Evolutionary conservation across 2,329 filamentous ascomycete species (phyloP).

Genomic region (Paecilomyces fulvus): DNA sequence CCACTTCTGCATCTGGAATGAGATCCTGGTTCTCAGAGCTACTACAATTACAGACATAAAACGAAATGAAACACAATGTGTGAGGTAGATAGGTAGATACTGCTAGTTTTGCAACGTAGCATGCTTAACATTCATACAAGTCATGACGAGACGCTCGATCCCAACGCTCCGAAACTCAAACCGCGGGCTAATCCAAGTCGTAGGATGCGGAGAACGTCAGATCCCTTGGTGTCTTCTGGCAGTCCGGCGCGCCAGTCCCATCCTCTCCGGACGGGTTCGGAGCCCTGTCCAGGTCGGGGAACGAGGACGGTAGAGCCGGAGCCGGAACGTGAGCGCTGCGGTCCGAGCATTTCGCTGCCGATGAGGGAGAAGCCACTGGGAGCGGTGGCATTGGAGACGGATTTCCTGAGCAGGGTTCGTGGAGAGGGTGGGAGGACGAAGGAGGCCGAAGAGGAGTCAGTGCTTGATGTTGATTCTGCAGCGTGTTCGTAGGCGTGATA

Average conservation of each 20-base stretch:
- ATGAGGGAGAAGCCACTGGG: slow-evolving; percentile 60
- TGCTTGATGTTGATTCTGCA: slow-evolving; percentile 1
- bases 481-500: slow-evolving; percentile 48
- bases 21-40: background rate
- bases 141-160: slow-evolving; percentile 6
- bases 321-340: slow-evolving; percentile 25
- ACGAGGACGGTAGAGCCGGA: slow-evolving; percentile 42
- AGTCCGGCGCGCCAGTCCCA: slow-evolving; percentile 66
- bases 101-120: background rate
- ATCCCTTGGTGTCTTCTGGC: slow-evolving; percentile 49
- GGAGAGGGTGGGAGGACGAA: slow-evolving; percentile 43
- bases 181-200: slow-evolving; percentile 67
- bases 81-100: background rate
- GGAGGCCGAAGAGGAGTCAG: slow-evolving; percentile 7
- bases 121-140: background rate
- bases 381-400: slow-evolving; percentile 46
- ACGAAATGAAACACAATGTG: background rate
- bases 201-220: slow-evolving; percentile 64
- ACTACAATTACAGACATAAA: background rate
- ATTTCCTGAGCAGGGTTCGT: slow-evolving; percentile 59
- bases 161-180: slow-evolving; percentile 40
- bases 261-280: slow-evolving; percentile 40
- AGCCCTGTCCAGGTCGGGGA: slow-evolving; percentile 16
- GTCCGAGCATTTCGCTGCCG: slow-evolving; percentile 62
- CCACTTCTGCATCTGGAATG: background rate